Evolutionary conservation across 164 flowering plant genomes (phyloP), one percentile per base, ranked within the genome.

Genomic region (Chimonanthus praecox): DNA sequence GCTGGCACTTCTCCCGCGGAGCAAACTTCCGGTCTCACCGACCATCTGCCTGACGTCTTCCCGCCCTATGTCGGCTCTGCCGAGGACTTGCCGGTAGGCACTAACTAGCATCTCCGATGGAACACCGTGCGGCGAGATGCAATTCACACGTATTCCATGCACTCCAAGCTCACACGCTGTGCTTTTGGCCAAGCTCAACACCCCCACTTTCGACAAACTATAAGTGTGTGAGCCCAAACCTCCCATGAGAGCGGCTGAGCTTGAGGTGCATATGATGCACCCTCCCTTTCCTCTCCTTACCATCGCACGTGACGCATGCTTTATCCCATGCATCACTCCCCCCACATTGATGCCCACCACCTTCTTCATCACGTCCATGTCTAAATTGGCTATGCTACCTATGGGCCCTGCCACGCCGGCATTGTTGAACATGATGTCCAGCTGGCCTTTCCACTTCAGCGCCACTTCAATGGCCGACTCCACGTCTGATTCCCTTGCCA

Each of bases 361-460:
- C n/a, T 71, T 21, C 20, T 73, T 74, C 67, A 89, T 65, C 10
- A 75, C 50, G 6, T 81, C 82, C 88, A 86, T 85, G 71, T 88
- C 78, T 0, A 90, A 76, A 64, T 72, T 79, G 1, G 86, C 68
- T 73, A 92, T 87, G 90, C 92, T 90, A 20, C 91, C 89, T 4
- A n/a, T 72, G 0, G 81, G 79, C 5, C 94, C 94, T 0, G 82
- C 64, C 15, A 91, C 71, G 5, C 96, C 97, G 0, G 98, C 97
- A 75, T 92, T 91, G 90, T 83, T 92, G 87, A 92, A 85, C 91
- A 92, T 85, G 78, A 94, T 84, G 78, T 94, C 92, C 13, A 94
- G 73, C 4, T 70, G 78, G 66, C 97, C 97, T 70, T 85, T 84
- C 90, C 89, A 83, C 46, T 73, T 7, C 9, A 92, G 8, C 0